Percentiles rank a stretch among this genome's conserved stretches.
These are phyloP conservation scores for Chlorella sp. DNA, from an alignment of 139 green algal genomes.

Conservation along the genomic window DNA sequence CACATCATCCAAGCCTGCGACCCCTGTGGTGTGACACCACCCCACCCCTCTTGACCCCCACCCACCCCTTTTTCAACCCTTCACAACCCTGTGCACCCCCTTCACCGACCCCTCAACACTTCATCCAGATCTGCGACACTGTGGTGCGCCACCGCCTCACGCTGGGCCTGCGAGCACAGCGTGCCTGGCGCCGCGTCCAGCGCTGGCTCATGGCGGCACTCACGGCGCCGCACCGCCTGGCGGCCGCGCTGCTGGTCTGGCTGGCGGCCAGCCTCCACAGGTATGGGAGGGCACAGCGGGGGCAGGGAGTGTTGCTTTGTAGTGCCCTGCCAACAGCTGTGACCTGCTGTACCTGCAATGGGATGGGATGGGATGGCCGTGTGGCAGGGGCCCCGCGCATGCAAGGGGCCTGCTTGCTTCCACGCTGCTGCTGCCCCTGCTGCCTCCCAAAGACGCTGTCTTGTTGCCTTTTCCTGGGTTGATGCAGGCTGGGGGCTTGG, in stretches of 20 bases:
- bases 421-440: too few species aligned
- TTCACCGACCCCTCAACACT: background rate
- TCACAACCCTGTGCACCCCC: background rate
- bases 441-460: too few species aligned
- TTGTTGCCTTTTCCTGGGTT: background rate
- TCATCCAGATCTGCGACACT: constrained; percentile 24
- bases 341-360: background rate
- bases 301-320: background rate
- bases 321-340: background rate
- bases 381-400: too few species aligned
- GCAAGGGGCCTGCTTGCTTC: too few species aligned
- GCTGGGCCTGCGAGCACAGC: constrained; percentile 7
- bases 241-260: constrained; percentile 2
- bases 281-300: too few species aligned
- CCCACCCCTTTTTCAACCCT: background rate
- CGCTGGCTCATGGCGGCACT: background rate
- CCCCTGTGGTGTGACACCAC: background rate
- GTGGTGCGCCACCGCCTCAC: constrained; percentile 37
- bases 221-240: background rate
- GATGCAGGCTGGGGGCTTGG: too few species aligned
- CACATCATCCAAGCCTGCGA: too few species aligned
- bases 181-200: constrained; percentile 17
- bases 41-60: background rate
- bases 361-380: background rate
- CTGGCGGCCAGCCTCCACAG: background rate